Evolutionary conservation across 495 filamentous ascomycete genomes (phyloP).

Genomic region (Geopyxis carbonaria): DNA sequence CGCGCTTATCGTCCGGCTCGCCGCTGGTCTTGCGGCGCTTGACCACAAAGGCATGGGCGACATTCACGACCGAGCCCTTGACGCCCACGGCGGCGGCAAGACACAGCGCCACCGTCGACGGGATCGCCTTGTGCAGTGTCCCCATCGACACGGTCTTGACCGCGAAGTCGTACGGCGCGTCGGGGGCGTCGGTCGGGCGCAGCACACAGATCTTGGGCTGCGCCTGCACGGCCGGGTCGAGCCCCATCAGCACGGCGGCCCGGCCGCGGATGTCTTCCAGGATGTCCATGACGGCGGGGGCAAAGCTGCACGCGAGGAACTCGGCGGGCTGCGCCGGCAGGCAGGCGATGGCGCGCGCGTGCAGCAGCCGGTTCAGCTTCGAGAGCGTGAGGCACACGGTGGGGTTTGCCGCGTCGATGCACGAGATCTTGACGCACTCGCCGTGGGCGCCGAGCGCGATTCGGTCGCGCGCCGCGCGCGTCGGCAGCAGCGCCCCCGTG

Average conservation of each 20-base stretch:
- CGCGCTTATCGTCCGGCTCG: neutral
- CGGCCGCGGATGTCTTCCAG: conserved; percentile 45
- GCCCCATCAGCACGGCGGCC: conserved; percentile 46
- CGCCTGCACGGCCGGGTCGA: conserved; percentile 29
- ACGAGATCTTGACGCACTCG: conserved; percentile 35
- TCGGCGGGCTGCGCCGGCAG: conserved; percentile 21
- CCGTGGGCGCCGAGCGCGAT: conserved; percentile 22
- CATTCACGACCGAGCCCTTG: conserved; percentile 30
- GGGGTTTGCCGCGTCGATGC: conserved; percentile 51
- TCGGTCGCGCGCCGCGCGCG: conserved; percentile 38
- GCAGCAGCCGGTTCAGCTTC: conserved; percentile 34
- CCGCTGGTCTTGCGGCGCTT: conserved; percentile 25
- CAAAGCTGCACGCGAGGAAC: conserved; percentile 1
- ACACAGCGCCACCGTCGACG: conserved; percentile 43
- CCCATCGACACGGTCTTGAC: conserved; percentile 35
- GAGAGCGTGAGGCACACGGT: conserved; percentile 45
- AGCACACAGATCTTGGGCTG: conserved; percentile 43
- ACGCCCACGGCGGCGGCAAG: conserved; percentile 41
- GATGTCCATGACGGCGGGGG: conserved; percentile 27
- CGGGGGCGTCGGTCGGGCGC: conserved; percentile 13
- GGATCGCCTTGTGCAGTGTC: conserved; percentile 48
- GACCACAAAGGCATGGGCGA: neutral
- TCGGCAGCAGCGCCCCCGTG: conserved; percentile 49
- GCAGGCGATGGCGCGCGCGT: conserved; percentile 36
- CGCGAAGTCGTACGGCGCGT: conserved; percentile 29